A percentile compares a stretch with the other conserved stretches of the same genome.
These are phyloP conservation scores for Phylloporus gajari DNA, from an alignment of 1,284 basidiomycete species.

Conservation along the genomic window DNA sequence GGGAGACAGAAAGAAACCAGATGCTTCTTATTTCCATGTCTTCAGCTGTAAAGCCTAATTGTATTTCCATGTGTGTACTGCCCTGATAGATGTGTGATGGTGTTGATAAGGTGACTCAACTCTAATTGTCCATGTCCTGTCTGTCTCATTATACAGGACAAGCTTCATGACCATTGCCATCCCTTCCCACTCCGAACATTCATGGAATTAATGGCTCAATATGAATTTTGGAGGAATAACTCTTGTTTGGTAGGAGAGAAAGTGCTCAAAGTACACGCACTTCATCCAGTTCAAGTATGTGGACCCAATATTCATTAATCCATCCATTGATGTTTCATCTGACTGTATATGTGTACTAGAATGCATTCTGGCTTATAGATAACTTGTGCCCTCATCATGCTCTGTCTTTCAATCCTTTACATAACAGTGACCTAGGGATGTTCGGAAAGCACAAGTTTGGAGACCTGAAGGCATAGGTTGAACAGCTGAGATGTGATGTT, in stretches of 20 bases:
- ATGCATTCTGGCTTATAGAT: not conserved
- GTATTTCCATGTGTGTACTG: too few species aligned
- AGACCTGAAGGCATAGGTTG: not conserved
- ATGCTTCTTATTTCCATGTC: too few species aligned
- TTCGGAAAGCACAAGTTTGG: not conserved
- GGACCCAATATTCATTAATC: not conserved
- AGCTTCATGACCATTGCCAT: not conserved
- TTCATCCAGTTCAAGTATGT: not conserved
- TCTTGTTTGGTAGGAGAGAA: not conserved
- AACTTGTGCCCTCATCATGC: not conserved
- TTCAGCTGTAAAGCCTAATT: too few species aligned
- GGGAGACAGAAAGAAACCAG: too few species aligned
- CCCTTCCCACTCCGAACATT: not conserved
- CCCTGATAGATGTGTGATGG: not conserved
- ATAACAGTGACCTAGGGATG: not conserved
- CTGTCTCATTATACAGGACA: not conserved
- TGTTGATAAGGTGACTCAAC: not conserved
- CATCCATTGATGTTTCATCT: not conserved
- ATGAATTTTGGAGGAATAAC: not conserved
- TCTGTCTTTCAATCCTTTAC: not conserved
- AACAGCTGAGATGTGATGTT: not conserved
- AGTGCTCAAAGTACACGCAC: not conserved
- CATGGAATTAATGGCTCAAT: not conserved
- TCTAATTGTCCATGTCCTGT: not conserved
- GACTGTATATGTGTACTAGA: not conserved